These are phyloP conservation scores for Leccinellum luteum DNA, from an alignment of 768 basidiomycete species.

Conservation along the genomic window DNA sequence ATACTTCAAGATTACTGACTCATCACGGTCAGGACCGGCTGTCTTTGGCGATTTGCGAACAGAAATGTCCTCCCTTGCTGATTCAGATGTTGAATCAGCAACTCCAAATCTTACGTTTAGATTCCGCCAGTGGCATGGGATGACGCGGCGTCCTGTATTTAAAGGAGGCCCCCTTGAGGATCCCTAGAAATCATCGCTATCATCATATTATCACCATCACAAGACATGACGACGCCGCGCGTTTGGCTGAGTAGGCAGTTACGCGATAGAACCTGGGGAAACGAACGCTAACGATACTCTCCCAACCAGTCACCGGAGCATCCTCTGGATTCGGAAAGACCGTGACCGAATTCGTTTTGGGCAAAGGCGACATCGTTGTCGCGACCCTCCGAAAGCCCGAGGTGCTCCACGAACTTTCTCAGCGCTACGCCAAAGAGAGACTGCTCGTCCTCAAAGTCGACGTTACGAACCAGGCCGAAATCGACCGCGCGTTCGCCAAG, in stretches of 20 bases:
- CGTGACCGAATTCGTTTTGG: conserved; percentile 32
- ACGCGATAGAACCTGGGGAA: background rate
- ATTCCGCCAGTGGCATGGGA: too few species aligned
- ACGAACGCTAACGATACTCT: background rate
- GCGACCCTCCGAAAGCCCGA: conserved; percentile 43
- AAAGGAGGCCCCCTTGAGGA: background rate
- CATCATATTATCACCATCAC: background rate
- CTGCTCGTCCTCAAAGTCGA: conserved; percentile 17
- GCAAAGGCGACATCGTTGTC: conserved; percentile 36
- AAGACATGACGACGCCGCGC: conserved; percentile 1
- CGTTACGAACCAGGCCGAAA: conserved; percentile 8
- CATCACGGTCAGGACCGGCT: too few species aligned
- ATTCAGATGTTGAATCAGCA: too few species aligned
- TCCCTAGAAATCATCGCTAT: background rate
- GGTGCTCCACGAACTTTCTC: conserved; percentile 6
- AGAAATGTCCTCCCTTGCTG: too few species aligned
- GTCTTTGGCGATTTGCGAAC: too few species aligned
- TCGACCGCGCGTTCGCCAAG: conserved; percentile 11
- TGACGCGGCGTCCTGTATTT: too few species aligned
- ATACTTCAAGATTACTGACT: too few species aligned
- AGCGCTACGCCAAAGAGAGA: conserved; percentile 3
- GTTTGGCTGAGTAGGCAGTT: conserved; percentile 10
- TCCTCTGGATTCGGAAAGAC: conserved; percentile 38
- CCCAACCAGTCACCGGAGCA: conserved; percentile 37
- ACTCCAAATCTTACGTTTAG: too few species aligned